phyloP scores from a whole-genome alignment of 495 filamentous ascomycete genomes.

The Aspergillus coremiiformis region DNA sequence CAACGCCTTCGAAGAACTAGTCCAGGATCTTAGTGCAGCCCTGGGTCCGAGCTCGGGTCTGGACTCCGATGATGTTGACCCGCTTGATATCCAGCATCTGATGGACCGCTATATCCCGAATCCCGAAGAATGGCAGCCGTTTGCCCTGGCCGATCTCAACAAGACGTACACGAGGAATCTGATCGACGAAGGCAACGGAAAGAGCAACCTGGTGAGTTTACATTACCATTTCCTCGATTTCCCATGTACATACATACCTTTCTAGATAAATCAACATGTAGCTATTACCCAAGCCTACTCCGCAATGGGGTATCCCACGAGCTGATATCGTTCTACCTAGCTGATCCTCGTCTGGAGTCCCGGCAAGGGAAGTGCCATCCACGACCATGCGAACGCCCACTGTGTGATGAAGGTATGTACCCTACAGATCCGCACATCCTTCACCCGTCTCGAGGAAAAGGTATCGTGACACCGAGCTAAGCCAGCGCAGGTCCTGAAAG shows the following conservation, averaged over 20 bases:
- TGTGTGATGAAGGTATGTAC: slow-evolving; percentile 57
- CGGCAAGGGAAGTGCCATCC: slow-evolving; percentile 74
- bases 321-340: slow-evolving; percentile 24
- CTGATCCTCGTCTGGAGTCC: slow-evolving; percentile 91
- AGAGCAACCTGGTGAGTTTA: slow-evolving; percentile 72
- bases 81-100: slow-evolving; percentile 53
- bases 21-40: slow-evolving; percentile 59
- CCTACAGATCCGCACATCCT: too few relatives aligned
- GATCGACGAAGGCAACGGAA: slow-evolving; percentile 85
- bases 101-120: slow-evolving; percentile 67
- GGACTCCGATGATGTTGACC: slow-evolving; percentile 70
- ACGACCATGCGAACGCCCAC: slow-evolving; percentile 82
- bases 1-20: slow-evolving; percentile 62
- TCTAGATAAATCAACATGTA: neutral
- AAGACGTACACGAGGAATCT: slow-evolving; percentile 79
- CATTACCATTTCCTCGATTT: neutral
- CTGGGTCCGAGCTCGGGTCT: slow-evolving; percentile 75
- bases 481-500: slow-evolving; percentile 66
- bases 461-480: neutral
- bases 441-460: too few relatives aligned
- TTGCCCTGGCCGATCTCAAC: slow-evolving; percentile 57
- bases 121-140: slow-evolving; percentile 61
- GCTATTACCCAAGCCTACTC: too few relatives aligned
- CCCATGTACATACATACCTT: too few relatives aligned
- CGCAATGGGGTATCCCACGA: too few relatives aligned